Percentiles rank a stretch among this genome's conserved stretches.
These are phyloP conservation scores for Chytridium lagenaria DNA, from an alignment of 371 early-diverging fungal species.

Conservation along the genomic window DNA sequence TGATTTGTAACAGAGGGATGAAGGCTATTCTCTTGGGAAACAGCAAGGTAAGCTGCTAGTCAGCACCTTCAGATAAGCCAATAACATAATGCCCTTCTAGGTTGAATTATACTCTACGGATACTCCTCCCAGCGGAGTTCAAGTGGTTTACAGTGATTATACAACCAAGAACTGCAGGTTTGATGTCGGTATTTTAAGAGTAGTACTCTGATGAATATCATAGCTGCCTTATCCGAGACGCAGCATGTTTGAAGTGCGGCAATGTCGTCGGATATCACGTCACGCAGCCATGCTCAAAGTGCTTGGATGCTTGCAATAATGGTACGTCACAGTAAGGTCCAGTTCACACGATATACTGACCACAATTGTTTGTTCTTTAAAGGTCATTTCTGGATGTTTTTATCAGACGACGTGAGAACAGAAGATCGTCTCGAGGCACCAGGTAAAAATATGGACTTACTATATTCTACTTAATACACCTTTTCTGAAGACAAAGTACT, in stretches of 20 bases:
- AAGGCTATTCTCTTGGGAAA: conserved; percentile 44
- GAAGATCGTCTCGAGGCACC: conserved; percentile 42
- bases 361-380: neutral
- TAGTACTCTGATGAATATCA: neutral
- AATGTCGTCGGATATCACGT: conserved; percentile 97
- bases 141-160: conserved; percentile 55
- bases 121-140: conserved; percentile 54
- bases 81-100: conserved; percentile 14
- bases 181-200: neutral
- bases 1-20: conserved; percentile 56
- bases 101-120: conserved; percentile 62
- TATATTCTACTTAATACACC: no score
- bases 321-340: conserved; percentile 53
- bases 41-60: conserved; percentile 16
- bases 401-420: conserved; percentile 76
- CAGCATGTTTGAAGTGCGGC: conserved; percentile 68
- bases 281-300: conserved; percentile 88
- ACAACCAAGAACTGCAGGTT: conserved; percentile 55
- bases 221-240: conserved; percentile 50
- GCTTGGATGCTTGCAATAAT: conserved; percentile 91
- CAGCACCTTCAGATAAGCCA: neutral
- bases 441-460: conserved; percentile 37
- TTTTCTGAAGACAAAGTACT: neutral
- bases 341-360: neutral
- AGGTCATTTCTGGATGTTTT: conserved; percentile 96